Conservation (phyloP, 2,329 filamentous ascomycete species). For the Talaromyces piceae region DNA sequence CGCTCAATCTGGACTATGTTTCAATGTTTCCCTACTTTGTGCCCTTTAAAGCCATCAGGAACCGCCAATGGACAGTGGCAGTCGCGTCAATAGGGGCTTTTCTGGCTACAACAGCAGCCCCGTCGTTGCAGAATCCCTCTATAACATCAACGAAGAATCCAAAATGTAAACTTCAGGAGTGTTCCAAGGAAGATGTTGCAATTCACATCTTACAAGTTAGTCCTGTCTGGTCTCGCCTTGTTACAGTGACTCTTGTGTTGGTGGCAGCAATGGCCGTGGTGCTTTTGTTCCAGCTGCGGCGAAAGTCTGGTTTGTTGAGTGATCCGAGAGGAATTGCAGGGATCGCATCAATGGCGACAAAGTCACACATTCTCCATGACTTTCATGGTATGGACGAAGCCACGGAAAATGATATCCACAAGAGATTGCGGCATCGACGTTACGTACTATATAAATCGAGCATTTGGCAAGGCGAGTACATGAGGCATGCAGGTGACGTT, state of each 20-base stretch:
- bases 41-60: conserved; percentile 38
- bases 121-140: conserved; percentile 41
- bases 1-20: conserved; percentile 44
- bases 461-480: conserved; percentile 45
- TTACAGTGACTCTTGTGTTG: conserved; percentile 33
- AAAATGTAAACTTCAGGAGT: conserved; percentile 20
- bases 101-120: conserved; percentile 38
- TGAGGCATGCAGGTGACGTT: conserved; percentile 16
- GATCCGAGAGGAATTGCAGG: conserved; percentile 45
- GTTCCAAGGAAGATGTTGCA: conserved; percentile 17
- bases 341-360: conserved; percentile 45
- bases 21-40: conserved; percentile 42
- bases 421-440: conserved; percentile 37
- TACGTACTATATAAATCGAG: conserved; percentile 46
- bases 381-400: conserved; percentile 41
- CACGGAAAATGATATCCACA: conserved; percentile 38
- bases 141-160: conserved; percentile 32
- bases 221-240: conserved; percentile 38
- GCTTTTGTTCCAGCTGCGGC: conserved; percentile 39
- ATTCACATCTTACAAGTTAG: conserved; percentile 36
- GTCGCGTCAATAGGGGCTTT: conserved; percentile 40
- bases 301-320: conserved; percentile 42
- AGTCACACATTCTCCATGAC: conserved; percentile 43
- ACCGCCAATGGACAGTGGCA: conserved; percentile 42
- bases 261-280: conserved; percentile 36